Evolutionary conservation across 805 yeast genomes (phyloP), one percentile per base, ranked within the genome.

Genomic region (Ogataea saltuana): DNA sequence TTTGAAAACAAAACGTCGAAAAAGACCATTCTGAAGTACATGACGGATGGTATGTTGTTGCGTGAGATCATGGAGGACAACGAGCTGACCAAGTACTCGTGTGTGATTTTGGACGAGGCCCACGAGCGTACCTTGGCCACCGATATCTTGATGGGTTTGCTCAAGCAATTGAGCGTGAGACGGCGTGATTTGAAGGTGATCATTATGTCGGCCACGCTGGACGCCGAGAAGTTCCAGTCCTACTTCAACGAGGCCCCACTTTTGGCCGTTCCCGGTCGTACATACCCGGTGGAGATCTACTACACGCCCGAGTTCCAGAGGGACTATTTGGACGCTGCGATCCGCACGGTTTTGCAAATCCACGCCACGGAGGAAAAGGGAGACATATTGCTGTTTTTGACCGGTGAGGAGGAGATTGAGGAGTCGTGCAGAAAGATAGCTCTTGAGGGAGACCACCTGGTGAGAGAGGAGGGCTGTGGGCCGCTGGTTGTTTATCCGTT

Each of bases 41-140:
- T 91, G 97, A 91, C 99, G 9, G 99, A 91, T 71, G 99, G 99
- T 81, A 90, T 91, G 97, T 75, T 91, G 41, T 71, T 91, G 54
- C 79, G 97, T 60, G 99, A 91, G 68, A 97, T 97, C 21, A 90
- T 93, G 98, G 93, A 85, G 52, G 99, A 91, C 63, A 97, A 88
- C 55, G 78, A 83, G 47, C 72, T 91, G 63, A 68, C 70, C 4
- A 74, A 84, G 52, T 91, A 91, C 65, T 84, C 95, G 13, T 91
- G 96, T 58, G 86, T 91, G 48, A 88, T 91, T 51, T 72, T 91
- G 48, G 99, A 91, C 76, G 99, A 91, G 72, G 98, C 98, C 34
- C 99, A 91, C 71, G 99, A 91, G 68, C 83, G 99, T 65, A 93
- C 99, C 0, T 74, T 91, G 56, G 88, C 98, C 26, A 91, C 99